Conservation (phyloP, 1,284 basidiomycete species). For the Fistulinella cinereoalba region DNA sequence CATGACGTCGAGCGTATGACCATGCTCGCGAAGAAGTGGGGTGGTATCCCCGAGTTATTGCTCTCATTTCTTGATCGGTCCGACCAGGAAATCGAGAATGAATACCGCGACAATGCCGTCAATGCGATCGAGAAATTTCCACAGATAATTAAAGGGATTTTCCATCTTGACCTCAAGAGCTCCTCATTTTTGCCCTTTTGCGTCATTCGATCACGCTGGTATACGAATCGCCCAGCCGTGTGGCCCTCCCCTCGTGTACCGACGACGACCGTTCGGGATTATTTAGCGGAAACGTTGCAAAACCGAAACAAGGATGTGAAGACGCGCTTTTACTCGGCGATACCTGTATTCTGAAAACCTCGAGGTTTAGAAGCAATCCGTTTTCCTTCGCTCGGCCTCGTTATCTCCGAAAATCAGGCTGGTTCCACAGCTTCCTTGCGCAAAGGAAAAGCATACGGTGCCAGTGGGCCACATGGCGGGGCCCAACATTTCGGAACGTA, state of each 20-base stretch:
- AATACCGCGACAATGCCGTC: accelerated
- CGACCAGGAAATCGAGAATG: accelerated
- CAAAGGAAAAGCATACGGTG: too few species aligned
- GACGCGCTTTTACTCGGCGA: too few species aligned
- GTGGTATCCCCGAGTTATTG: background rate
- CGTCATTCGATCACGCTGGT: background rate
- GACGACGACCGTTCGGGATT: background rate
- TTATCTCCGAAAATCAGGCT: too few species aligned
- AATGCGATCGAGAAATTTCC: background rate
- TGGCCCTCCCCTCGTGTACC: background rate
- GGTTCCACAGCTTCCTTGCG: too few species aligned
- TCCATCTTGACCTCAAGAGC: background rate
- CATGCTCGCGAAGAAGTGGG: background rate
- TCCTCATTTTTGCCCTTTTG: background rate
- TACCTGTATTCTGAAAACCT: too few species aligned
- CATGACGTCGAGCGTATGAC: background rate
- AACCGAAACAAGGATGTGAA: accelerated
- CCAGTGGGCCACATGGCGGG: too few species aligned
- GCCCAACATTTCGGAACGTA: too few species aligned
- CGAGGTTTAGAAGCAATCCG: too few species aligned
- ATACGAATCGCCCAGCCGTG: background rate
- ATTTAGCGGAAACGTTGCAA: background rate
- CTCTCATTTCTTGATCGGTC: accelerated
- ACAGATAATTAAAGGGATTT: accelerated
- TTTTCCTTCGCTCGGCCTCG: too few species aligned